Evolutionary conservation across 805 yeast genomes (phyloP).

Genomic region (Helenozyma rhizophorensis): DNA sequence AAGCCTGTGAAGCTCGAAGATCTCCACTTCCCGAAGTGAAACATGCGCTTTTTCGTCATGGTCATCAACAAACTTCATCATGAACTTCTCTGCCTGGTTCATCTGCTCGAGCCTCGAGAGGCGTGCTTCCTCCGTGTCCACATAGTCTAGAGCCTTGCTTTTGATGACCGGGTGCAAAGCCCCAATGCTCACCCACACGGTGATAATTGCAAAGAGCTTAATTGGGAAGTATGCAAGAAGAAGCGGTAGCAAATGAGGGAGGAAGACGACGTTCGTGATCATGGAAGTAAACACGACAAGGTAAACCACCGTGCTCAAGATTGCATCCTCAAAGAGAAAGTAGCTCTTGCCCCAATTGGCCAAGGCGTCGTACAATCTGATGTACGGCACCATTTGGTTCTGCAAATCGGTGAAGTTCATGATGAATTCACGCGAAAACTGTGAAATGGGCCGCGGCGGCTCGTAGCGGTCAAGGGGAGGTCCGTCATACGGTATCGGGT

Average conservation of each 20-base stretch:
- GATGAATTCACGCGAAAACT: conserved; percentile 71
- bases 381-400: conserved; percentile 69
- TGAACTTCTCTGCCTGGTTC: conserved; percentile 43
- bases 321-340: conserved; percentile 62
- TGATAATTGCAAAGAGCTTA: conserved; percentile 28
- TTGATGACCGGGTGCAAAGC: conserved; percentile 53
- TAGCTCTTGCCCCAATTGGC: conserved; percentile 48
- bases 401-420: conserved; percentile 80
- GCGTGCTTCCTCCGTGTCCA: conserved; percentile 65
- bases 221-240: conserved; percentile 25
- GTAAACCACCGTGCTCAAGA: conserved; percentile 50
- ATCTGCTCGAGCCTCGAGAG: conserved; percentile 44
- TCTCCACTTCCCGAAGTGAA: conserved; percentile 46
- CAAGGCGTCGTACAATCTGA: conserved; percentile 55
- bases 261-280: conserved; percentile 19
- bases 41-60: conserved; percentile 6
- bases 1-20: conserved; percentile 62
- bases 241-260: conserved; percentile 26
- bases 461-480: conserved; percentile 41
- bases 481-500: conserved; percentile 44
- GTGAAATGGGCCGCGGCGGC: conserved; percentile 69
- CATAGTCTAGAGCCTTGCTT: conserved; percentile 39
- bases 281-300: conserved; percentile 28
- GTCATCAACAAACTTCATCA: conserved; percentile 13
- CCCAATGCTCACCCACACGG: conserved; percentile 47